Evolutionary conservation across 169 alveolate species (phyloP), one percentile per base, ranked within the genome.

Genomic region (Plasmodium blacklocki): DNA sequence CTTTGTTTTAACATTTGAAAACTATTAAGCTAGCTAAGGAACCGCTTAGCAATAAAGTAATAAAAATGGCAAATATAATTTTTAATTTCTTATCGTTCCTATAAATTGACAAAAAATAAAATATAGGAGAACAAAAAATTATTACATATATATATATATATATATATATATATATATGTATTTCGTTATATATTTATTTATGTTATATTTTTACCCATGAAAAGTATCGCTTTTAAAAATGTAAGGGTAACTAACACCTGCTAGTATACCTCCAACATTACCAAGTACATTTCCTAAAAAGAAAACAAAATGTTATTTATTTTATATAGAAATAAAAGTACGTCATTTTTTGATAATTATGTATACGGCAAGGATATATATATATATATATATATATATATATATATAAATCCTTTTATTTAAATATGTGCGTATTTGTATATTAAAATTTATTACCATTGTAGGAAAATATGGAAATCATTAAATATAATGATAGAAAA

Each of bases 221-320:
- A 64, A 76, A 32, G 76, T 23, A 15, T 45, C 76, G 50, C 39
- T 66, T 63, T 58, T 70, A 32, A 60, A 54, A 19, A 70, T 18
- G 54, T 67, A 83, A n/a, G 83, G 85, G 39, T 68, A 83, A 45
- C 83, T 39, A 26, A 68, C 39, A 3, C 91, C 91, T 11, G 78
- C 74, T 6, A 83, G 59, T 19, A 83, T 1, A 12, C 85, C 91
- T 3, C 91, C 91, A 8, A 83, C 6, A 18, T 68, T 58, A n/a
- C 91, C 91, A 56, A 83, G 4, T 15, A 83, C n/a, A 18, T 83
- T 83, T 68, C 91, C 91, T 83, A 73, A 15, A 66, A 3, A 52
- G 19, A 74, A 59, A 21, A 23, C 12, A 60, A 74, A 39, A 59
- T n/a, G 21, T 43, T 0, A 9, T 11, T 9, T 12, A 43, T 32